Evolutionary conservation across 495 filamentous ascomycete genomes (phyloP), one percentile per base, ranked within the genome.

Genomic region (Penicillium coffeae): DNA sequence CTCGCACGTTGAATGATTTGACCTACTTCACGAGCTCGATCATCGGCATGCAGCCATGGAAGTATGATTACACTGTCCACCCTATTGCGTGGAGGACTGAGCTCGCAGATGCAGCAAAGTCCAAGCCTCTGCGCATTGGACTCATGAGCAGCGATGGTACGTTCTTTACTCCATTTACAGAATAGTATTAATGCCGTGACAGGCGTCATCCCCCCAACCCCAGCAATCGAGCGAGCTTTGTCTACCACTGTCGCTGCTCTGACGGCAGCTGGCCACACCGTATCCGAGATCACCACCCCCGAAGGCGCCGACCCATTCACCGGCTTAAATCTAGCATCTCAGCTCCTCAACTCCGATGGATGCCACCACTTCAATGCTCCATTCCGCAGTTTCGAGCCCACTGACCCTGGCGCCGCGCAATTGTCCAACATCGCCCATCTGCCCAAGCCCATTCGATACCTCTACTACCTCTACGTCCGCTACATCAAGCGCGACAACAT

Each of bases 381-480:
- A 59, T 81, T 89, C 54, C 80, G 85, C 50, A 75, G 72, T 21
- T 87, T 88, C 36, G 93, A 97, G 69, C 83, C 80, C 64, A 81
- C 86, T 53, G 93, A 98, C 60, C 64, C 80, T 0, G 93, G 91
- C 18, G 90, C 89, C 13, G 72, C 69, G 27, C 84, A 90, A 63
- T 79, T 98, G 66, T 68, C 74, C 39, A 76, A 75, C 50, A 79
- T 91, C 45, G 88, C 90, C 60, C 69, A 73, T n/a, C 77, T 95
- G 10, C 84, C 90, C 19, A 66, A 82, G 15, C 84, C 84, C 2
- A 51, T 95, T 44, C 90, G 90, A 60, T 93, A 83, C 56, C 48
- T 96, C n/a, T 89, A 95, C 71, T 94, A 89, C 62, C 74, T 87
- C 2, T 98, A 84, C 76, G 86, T 94, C 5, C 87, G 86, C 50